Base-by-base conservation (phyloP, 371 early-diverging fungal genomes). In the Rhizopus microsporus region DNA sequence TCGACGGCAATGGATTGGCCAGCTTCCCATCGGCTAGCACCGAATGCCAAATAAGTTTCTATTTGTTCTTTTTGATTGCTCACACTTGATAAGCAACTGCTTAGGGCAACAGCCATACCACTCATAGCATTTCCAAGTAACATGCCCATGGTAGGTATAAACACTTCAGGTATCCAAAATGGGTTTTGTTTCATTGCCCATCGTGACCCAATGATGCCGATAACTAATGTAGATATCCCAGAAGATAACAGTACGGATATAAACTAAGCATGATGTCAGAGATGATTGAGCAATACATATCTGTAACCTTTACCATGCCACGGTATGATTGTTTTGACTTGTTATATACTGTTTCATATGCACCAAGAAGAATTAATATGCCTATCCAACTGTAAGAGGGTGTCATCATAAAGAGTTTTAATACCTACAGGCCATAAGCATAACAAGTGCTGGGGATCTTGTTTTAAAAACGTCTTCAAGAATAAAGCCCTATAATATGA, bases 131-230 rank as follows among this genome's bases (percentile, higher is more conserved):
- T 91, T 35, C 93, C 94, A 6, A 93, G 74, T 15, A 93, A 62
- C 85, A 93, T 88, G n/a, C 94, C 95, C 16, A 93, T 69, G 32
- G 88, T 67, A 9, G 95, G 94, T 34, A 95, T 87, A 61, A 91
- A 95, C 49, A 87, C 76, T 32, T 80, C 83, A 7, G 94, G 88
- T 2, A 79, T 63, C 68, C 80, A 90, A 57, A 89, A 86, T 0
- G 90, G 92, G 6, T 75, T 54, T 45, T 88, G 86, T 5, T 80
- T 73, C 71, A 94, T 82, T 13, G 93, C 87, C 67, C 71, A 81
- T 6, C 78, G 70, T n/a, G 84, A 81, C n/a, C 88, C 86, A 60
- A 86, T 62, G 1, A 83, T 69, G 12, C 78, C 80, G 5, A 82
- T 65, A 8, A 80, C 51, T 30, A 78, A 43, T 1, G 80, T 78